These are phyloP conservation scores for Gracilariopsis chorda DNA, from an alignment of 23 red algal species.

Conservation along the genomic window DNA sequence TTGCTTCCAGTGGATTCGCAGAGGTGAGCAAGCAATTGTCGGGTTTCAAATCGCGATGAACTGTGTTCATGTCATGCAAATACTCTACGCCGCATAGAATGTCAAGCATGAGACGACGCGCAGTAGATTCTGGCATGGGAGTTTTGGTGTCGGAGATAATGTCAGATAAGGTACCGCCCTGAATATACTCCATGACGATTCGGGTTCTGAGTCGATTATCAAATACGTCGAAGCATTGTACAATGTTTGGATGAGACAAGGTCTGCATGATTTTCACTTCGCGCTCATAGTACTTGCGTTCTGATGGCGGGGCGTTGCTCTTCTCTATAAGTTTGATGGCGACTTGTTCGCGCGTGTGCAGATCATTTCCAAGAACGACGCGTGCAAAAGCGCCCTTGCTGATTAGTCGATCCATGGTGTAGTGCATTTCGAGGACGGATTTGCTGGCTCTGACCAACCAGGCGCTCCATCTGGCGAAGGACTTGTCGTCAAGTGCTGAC, in stretches of 20 bases:
- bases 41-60: constrained; percentile 88
- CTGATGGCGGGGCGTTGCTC: constrained; percentile 36
- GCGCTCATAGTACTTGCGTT: constrained; percentile 66
- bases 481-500: constrained; percentile 32
- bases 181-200: constrained; percentile 76
- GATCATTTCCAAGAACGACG: constrained; percentile 51
- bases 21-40: constrained; percentile 72
- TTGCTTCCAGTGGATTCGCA: constrained; percentile 8
- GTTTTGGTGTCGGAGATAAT: constrained; percentile 43
- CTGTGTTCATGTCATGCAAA: constrained; percentile 71
- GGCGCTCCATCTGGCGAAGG: constrained; percentile 48
- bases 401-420: constrained; percentile 40
- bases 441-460: constrained; percentile 41
- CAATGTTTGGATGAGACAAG: constrained; percentile 72
- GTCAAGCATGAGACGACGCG: constrained; percentile 43
- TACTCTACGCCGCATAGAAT: constrained; percentile 77
- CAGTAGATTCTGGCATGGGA: constrained; percentile 17
- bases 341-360: constrained; percentile 58
- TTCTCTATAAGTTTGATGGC: constrained; percentile 88
- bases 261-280: constrained; percentile 77
- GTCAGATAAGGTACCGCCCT: constrained; percentile 49
- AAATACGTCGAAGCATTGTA: constrained; percentile 71
- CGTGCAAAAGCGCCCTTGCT: constrained; percentile 54
- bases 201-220: constrained; percentile 37
- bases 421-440: constrained; percentile 52